A percentile compares a stretch with the other conserved stretches of the same genome.
Conservation (phyloP, 2,329 filamentous ascomycete genomes). For the Cyclaneusma minus region DNA sequence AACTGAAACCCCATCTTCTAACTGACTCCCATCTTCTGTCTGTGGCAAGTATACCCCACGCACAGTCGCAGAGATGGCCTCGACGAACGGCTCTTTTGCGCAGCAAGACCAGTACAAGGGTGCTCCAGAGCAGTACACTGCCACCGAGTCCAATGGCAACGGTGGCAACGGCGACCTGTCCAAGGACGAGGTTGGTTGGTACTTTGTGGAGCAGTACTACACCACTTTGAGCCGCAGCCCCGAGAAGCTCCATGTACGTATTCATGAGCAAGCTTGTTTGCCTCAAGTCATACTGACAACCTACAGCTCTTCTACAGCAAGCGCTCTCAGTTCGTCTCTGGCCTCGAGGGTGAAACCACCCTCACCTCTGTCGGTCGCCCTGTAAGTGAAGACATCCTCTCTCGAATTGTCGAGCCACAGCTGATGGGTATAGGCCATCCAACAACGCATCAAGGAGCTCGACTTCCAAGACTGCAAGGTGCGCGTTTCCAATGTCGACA, state of each 20-base stretch:
- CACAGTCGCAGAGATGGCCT: no score
- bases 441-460: slow-evolving; percentile 83
- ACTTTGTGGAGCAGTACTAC: slow-evolving; percentile 99
- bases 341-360: slow-evolving; percentile 77
- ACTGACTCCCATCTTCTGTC: no score
- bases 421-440: slow-evolving; percentile 52
- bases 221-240: slow-evolving; percentile 89
- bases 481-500: slow-evolving; percentile 93
- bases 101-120: slow-evolving; percentile 20
- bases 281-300: slow-evolving; percentile 7
- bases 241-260: slow-evolving; percentile 70
- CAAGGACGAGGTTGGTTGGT: slow-evolving; percentile 98
- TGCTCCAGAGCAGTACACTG: slow-evolving; percentile 17
- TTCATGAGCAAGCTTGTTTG: background rate
- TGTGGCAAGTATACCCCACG: no score
- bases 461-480: slow-evolving; percentile 98
- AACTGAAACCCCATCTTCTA: no score
- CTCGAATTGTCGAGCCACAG: background rate
- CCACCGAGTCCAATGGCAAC: slow-evolving; percentile 17
- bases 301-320: slow-evolving; percentile 82
- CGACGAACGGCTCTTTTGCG: slow-evolving; percentile 20
- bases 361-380: slow-evolving; percentile 75
- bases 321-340: slow-evolving; percentile 86
- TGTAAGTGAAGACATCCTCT: slow-evolving; percentile 35
- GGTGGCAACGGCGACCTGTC: slow-evolving; percentile 32